A percentile compares a stretch with the other conserved stretches of the same genome.
Conservation (phyloP, 2,329 filamentous ascomycete genomes). For the Sordariomycetes sp. region DNA sequence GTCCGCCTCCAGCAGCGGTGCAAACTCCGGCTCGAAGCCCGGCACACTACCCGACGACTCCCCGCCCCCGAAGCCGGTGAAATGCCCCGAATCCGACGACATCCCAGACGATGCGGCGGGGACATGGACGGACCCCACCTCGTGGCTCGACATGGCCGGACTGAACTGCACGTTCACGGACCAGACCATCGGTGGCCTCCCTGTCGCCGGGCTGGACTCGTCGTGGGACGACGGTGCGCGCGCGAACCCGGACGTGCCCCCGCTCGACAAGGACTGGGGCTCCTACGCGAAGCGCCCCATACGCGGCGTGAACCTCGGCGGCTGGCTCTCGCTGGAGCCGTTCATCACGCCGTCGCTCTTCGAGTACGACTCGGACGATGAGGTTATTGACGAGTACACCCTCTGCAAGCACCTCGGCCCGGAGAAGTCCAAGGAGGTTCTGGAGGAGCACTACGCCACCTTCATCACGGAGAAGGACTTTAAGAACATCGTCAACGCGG, state of each 20-base stretch:
- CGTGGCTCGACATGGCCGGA: slow-evolving; percentile 80
- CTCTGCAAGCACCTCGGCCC: slow-evolving; percentile 61
- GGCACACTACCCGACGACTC: not conserved
- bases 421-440: slow-evolving; percentile 46
- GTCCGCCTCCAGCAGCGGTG: not conserved
- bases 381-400: slow-evolving; percentile 83
- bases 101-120: slow-evolving; percentile 59
- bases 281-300: slow-evolving; percentile 70
- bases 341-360: slow-evolving; percentile 95
- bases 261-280: slow-evolving; percentile 65
- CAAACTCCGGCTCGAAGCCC: not conserved
- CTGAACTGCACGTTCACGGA: slow-evolving; percentile 94
- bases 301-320: slow-evolving; percentile 83
- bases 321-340: slow-evolving; percentile 88
- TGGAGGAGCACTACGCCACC: slow-evolving; percentile 87
- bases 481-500: slow-evolving; percentile 71
- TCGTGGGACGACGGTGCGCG: slow-evolving; percentile 74
- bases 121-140: slow-evolving; percentile 77
- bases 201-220: slow-evolving; percentile 78
- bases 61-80: not conserved
- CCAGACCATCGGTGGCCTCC: slow-evolving; percentile 73
- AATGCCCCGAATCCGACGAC: slow-evolving; percentile 36
- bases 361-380: slow-evolving; percentile 47
- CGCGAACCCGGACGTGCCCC: slow-evolving; percentile 71
- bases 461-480: slow-evolving; percentile 84